Evolutionary conservation across 2,329 filamentous ascomycete species (phyloP).

Genomic region (Dothidotthia symphoricarpi): DNA sequence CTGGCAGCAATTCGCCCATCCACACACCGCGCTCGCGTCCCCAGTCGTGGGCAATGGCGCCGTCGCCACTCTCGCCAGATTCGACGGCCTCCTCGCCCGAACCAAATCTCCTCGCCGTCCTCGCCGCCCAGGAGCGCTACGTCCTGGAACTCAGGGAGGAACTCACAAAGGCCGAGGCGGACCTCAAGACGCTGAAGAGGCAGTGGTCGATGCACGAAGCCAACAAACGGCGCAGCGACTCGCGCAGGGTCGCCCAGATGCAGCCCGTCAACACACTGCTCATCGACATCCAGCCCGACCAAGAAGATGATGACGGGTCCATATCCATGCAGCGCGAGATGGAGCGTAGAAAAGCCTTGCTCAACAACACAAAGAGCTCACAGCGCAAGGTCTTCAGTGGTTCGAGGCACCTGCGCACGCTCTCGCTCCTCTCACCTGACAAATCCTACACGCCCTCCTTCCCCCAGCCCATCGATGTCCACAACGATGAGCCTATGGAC

Average conservation of each 20-base stretch:
- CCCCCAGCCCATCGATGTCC: conserved; percentile 41
- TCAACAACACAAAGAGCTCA: conserved; percentile 51
- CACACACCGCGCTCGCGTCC: conserved; percentile 39
- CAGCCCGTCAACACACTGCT: conserved; percentile 52
- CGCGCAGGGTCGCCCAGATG: conserved; percentile 55
- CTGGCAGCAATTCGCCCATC: conserved; percentile 31
- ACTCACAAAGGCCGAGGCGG: conserved; percentile 74
- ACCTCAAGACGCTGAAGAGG: conserved; percentile 74
- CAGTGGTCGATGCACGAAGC: conserved; percentile 79
- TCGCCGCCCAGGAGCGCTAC: conserved; percentile 86
- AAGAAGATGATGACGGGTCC: conserved; percentile 46
- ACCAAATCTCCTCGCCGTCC: conserved; percentile 71
- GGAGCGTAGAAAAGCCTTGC: conserved; percentile 69
- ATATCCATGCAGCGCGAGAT: conserved; percentile 59
- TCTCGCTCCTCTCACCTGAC: conserved; percentile 78
- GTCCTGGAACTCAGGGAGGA: conserved; percentile 92
- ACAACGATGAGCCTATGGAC: conserved; percentile 20
- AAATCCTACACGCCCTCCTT: conserved; percentile 39
- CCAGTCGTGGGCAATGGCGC: conserved; percentile 40
- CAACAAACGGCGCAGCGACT: conserved; percentile 69
- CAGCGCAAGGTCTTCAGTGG: conserved; percentile 62
- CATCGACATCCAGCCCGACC: conserved; percentile 29
- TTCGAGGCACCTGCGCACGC: conserved; percentile 60
- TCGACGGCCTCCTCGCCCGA: conserved; percentile 29
- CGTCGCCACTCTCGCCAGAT: conserved; percentile 29